phyloP scores from a whole-genome alignment of 805 yeast species.

The Lipomyces orientalis region DNA sequence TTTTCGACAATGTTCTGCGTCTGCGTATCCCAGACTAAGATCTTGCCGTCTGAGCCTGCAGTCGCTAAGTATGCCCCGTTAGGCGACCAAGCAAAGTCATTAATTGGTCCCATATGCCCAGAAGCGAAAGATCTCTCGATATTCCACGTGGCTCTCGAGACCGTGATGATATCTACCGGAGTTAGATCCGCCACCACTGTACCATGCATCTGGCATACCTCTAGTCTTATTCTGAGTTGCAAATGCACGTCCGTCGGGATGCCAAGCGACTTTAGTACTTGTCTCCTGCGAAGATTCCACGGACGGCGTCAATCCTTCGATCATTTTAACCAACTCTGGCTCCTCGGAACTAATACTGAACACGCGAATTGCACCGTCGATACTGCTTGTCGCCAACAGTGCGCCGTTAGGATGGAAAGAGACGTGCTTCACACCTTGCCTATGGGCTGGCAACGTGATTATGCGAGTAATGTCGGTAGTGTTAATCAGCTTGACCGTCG shows the following conservation, averaged over 20 bases:
- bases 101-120: conserved; percentile 47
- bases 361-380: conserved; percentile 47
- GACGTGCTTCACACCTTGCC: conserved; percentile 55
- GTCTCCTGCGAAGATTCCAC: conserved; percentile 50
- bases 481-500: conserved; percentile 43
- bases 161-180: conserved; percentile 40
- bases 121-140: conserved; percentile 36
- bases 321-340: conserved; percentile 37
- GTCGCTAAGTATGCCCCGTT: conserved; percentile 66
- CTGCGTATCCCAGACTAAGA: conserved; percentile 62
- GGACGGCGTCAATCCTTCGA: conserved; percentile 44
- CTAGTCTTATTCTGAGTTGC: conserved; percentile 66
- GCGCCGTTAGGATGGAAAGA: conserved; percentile 47
- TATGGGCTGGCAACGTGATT: conserved; percentile 52
- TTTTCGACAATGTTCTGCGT: conserved; percentile 45
- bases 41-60: conserved; percentile 55
- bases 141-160: conserved; percentile 41
- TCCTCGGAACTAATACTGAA: conserved; percentile 40
- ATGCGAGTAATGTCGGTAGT: conserved; percentile 47
- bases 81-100: conserved; percentile 66
- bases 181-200: neutral
- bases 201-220: conserved; percentile 44
- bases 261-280: conserved; percentile 69
- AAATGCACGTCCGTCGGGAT: conserved; percentile 67
- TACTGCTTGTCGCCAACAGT: conserved; percentile 43